Percentiles rank a stretch among this genome's conserved stretches.
phyloP scores from a whole-genome alignment of 2,329 filamentous ascomycete species.

The Piedraia hortae region DNA sequence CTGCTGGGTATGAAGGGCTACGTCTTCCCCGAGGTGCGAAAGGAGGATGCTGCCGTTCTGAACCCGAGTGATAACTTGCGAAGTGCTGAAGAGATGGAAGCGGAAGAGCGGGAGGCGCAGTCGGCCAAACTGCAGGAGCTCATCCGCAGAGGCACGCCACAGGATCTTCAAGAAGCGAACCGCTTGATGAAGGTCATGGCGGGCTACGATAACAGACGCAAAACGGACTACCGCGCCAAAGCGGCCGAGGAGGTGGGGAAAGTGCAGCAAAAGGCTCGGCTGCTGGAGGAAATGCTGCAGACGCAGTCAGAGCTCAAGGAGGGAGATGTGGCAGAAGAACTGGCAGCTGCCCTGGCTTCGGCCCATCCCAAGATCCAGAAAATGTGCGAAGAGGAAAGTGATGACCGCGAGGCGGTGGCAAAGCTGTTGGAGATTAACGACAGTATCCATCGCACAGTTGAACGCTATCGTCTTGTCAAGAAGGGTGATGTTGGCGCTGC shows the following conservation, averaged over 20 bases:
- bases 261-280: slow-evolving; percentile 79
- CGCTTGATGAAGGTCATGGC: slow-evolving; percentile 98
- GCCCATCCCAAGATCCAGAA: slow-evolving; percentile 97
- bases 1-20: slow-evolving; percentile 93
- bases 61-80: slow-evolving; percentile 93
- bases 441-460: slow-evolving; percentile 89
- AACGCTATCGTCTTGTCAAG: slow-evolving; percentile 86
- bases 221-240: slow-evolving; percentile 94
- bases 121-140: slow-evolving; percentile 96
- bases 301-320: slow-evolving; percentile 52
- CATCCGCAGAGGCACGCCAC: slow-evolving; percentile 69
- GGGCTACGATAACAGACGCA: slow-evolving; percentile 78
- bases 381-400: slow-evolving; percentile 97
- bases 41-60: slow-evolving; percentile 83
- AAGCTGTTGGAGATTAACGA: slow-evolving; percentile 95
- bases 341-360: slow-evolving; percentile 66
- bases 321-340: slow-evolving; percentile 48
- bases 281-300: slow-evolving; percentile 80
- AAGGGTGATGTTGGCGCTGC: slow-evolving; percentile 75
- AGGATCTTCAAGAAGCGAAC: slow-evolving; percentile 90
- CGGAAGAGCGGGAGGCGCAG: slow-evolving; percentile 80
- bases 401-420: slow-evolving; percentile 83
- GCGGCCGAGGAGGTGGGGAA: slow-evolving; percentile 83
- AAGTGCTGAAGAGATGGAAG: slow-evolving; percentile 95
- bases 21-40: slow-evolving; percentile 69